Conservation (phyloP, 805 yeast species). For the Komagataella phaffii region DNA sequence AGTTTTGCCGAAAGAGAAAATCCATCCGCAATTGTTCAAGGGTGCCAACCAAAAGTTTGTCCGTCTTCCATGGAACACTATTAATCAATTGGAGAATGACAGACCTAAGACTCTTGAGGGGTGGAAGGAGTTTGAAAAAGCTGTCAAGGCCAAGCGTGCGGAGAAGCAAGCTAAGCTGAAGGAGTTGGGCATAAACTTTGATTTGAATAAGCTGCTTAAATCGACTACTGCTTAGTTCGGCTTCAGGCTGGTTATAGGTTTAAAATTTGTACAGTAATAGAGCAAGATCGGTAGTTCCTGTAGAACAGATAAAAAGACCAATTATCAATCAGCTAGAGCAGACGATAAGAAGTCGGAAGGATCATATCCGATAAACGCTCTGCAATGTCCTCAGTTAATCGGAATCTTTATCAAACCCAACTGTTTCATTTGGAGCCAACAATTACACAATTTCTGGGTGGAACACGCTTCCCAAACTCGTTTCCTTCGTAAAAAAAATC, state of each 20-base stretch:
- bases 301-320: not conserved
- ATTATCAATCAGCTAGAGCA: not conserved
- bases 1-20: slow-evolving; percentile 39
- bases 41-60: slow-evolving; percentile 43
- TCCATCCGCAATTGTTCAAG: slow-evolving; percentile 43
- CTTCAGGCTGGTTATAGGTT: not conserved
- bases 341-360: not conserved
- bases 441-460: not conserved
- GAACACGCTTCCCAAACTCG: not conserved
- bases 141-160: slow-evolving; percentile 25
- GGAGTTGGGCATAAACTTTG: slow-evolving; percentile 26
- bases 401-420: not conserved
- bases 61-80: slow-evolving; percentile 44
- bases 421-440: not conserved
- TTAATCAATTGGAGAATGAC: slow-evolving; percentile 39
- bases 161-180: slow-evolving; percentile 35
- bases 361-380: not conserved
- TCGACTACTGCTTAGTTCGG: not conserved
- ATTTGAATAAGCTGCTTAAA: not conserved
- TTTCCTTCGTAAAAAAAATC: not conserved
- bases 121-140: slow-evolving; percentile 40
- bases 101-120: slow-evolving; percentile 40
- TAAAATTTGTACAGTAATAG: not conserved
- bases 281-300: not conserved
- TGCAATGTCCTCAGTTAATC: not conserved